A percentile compares a stretch with the other conserved stretches of the same genome.
Evolutionary conservation across 2,329 filamentous ascomycete species (phyloP).

Genomic region (Claviceps arundinis): DNA sequence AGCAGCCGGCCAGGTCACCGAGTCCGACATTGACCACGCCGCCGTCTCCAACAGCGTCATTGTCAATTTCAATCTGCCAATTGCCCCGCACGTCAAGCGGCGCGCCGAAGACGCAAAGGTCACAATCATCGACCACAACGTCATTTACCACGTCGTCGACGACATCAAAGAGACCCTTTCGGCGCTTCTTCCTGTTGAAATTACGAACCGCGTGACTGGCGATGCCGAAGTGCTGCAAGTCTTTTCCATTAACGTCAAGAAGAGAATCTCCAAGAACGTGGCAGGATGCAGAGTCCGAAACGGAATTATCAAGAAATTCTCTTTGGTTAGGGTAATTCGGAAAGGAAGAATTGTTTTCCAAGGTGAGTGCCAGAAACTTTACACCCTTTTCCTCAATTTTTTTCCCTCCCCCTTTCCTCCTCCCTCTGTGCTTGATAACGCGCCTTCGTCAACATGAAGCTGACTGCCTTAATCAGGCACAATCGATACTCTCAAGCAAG

Average conservation of each 20-base stretch:
- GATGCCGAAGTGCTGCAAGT: slow-evolving; percentile 77
- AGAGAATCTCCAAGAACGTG: slow-evolving; percentile 56
- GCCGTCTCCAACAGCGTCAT: slow-evolving; percentile 62
- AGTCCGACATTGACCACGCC: slow-evolving; percentile 84
- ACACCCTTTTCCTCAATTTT: neutral
- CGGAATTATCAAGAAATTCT: slow-evolving; percentile 52
- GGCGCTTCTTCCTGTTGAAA: slow-evolving; percentile 51
- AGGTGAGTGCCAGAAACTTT: slow-evolving; percentile 44
- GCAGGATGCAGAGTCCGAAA: slow-evolving; percentile 83
- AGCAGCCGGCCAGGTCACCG: slow-evolving; percentile 62
- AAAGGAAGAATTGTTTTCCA: slow-evolving; percentile 61
- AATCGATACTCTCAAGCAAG: slow-evolving; percentile 72
- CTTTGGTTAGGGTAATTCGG: slow-evolving; percentile 59
- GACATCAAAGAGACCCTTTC: slow-evolving; percentile 57
- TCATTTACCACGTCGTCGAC: slow-evolving; percentile 72
- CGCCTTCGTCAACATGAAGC: neutral
- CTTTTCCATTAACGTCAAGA: slow-evolving; percentile 73
- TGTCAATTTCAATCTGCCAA: slow-evolving; percentile 70
- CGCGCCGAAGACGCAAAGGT: slow-evolving; percentile 62
- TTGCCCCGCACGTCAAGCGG: slow-evolving; percentile 53
- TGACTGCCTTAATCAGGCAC: slow-evolving; percentile 39
- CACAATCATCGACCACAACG: slow-evolving; percentile 67
- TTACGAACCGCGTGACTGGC: slow-evolving; percentile 61
- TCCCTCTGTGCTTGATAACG: neutral
- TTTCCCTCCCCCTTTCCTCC: slow-evolving; percentile 4